phyloP scores from a whole-genome alignment of 2,329 filamentous ascomycete species.

The Penicillium sp. region DNA sequence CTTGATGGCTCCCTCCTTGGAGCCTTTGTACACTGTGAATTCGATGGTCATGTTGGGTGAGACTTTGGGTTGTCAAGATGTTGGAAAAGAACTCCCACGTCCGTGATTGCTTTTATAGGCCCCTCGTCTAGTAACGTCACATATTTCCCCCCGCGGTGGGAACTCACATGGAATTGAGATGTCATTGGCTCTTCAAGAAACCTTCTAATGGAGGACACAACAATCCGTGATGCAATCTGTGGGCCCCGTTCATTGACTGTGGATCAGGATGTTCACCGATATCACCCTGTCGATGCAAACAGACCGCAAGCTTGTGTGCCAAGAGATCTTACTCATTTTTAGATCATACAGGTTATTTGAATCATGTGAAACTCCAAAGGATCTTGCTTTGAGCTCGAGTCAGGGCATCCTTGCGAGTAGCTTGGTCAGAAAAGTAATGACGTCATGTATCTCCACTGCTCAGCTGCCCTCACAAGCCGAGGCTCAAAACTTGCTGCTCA shows the following conservation, averaged over 20 bases:
- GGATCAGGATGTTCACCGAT: background rate
- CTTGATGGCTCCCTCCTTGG: slow-evolving; percentile 58
- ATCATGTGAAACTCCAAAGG: too few species aligned
- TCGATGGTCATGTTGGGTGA: slow-evolving; percentile 27
- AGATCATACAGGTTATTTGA: background rate
- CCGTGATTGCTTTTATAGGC: background rate
- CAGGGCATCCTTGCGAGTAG: too few species aligned
- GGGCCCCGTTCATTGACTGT: background rate
- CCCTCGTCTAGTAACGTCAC: background rate
- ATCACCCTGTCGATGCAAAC: background rate
- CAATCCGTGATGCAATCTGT: slow-evolving; percentile 9
- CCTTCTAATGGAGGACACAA: background rate
- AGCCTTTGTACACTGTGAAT: slow-evolving; percentile 67
- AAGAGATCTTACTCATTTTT: background rate
- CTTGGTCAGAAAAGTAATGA: background rate
- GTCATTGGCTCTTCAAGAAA: background rate
- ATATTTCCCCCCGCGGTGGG: background rate
- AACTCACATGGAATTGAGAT: background rate
- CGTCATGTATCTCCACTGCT: background rate
- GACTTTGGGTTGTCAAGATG: background rate
- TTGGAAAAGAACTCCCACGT: background rate
- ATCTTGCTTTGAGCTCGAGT: too few species aligned
- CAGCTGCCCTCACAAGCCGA: too few species aligned
- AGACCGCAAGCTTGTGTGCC: background rate
- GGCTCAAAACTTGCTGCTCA: too few species aligned